Percentiles rank a stretch among this genome's conserved stretches.
Conservation (phyloP, 441 rosid species). For the Mallotus repandus region DNA sequence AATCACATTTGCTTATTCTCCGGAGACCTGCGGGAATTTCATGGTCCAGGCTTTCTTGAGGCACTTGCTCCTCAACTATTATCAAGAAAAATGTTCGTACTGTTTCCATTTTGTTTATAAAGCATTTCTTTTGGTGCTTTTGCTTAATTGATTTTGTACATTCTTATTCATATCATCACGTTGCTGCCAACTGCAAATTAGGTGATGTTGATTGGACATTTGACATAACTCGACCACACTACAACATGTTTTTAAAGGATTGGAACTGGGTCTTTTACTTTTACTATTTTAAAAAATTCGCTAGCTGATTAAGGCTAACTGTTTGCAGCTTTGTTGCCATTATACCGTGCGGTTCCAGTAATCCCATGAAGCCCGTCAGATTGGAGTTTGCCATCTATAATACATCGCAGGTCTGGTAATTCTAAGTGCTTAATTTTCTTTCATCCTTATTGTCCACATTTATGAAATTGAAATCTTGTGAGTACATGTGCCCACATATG, state of each 20-base stretch:
- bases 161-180: not conserved
- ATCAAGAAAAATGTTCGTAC: constrained; percentile 51
- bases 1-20: constrained; percentile 48
- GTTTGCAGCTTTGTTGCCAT: constrained; percentile 56
- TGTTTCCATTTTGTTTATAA: not conserved
- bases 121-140: not conserved
- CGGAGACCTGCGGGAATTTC: constrained; percentile 53
- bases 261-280: constrained; percentile 14
- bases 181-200: constrained; percentile 6
- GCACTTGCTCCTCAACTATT: constrained; percentile 47
- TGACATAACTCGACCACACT: not conserved
- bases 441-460: not conserved
- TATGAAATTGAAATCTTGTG: not conserved
- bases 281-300: not conserved
- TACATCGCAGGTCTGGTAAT: constrained; percentile 38
- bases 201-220: constrained; percentile 7
- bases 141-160: not conserved
- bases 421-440: constrained; percentile 13
- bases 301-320: constrained; percentile 17
- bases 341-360: constrained; percentile 44
- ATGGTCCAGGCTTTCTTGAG: constrained; percentile 53
- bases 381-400: constrained; percentile 53
- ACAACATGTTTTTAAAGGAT: not conserved
- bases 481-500: not conserved
- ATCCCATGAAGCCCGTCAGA: constrained; percentile 39